Evolutionary conservation across 2,329 filamentous ascomycete species (phyloP).

Genomic region (Thelonectria discophora): DNA sequence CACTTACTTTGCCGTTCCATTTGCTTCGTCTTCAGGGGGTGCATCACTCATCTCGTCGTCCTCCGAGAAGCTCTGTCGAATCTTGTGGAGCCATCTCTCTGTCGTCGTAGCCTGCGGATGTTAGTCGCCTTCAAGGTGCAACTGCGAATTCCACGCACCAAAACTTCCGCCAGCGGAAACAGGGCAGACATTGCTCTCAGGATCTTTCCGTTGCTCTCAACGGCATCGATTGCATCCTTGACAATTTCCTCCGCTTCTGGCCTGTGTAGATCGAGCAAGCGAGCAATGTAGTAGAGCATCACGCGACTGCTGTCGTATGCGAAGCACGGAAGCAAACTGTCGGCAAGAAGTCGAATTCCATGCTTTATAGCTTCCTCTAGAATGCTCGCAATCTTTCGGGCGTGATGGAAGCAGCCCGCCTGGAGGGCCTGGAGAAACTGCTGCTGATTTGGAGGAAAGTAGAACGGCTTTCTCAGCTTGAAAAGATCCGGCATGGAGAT

Average conservation of each 20-base stretch:
- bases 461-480: conserved; percentile 52
- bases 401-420: conserved; percentile 51
- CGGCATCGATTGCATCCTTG: conserved; percentile 49
- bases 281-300: conserved; percentile 59
- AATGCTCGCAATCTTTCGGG: conserved; percentile 50
- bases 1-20: conserved; percentile 32
- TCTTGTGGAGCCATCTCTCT: conserved; percentile 51
- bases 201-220: conserved; percentile 52
- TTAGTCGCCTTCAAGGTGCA: too few species aligned
- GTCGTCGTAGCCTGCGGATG: conserved; percentile 47
- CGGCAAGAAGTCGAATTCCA: conserved; percentile 52
- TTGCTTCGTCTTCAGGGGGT: conserved; percentile 25
- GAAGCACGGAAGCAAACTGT: conserved; percentile 57
- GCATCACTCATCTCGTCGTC: conserved; percentile 42
- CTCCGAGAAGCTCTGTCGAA: conserved; percentile 45
- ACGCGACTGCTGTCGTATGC: conserved; percentile 58
- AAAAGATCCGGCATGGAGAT: conserved; percentile 57
- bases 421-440: conserved; percentile 50
- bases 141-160: conserved; percentile 41
- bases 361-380: conserved; percentile 52
- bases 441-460: conserved; percentile 50
- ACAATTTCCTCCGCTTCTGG: conserved; percentile 49
- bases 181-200: conserved; percentile 49
- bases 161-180: conserved; percentile 51
- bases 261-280: conserved; percentile 50